phyloP scores from a whole-genome alignment of 306 rosid species.

The Ziziphus jujuba region DNA sequence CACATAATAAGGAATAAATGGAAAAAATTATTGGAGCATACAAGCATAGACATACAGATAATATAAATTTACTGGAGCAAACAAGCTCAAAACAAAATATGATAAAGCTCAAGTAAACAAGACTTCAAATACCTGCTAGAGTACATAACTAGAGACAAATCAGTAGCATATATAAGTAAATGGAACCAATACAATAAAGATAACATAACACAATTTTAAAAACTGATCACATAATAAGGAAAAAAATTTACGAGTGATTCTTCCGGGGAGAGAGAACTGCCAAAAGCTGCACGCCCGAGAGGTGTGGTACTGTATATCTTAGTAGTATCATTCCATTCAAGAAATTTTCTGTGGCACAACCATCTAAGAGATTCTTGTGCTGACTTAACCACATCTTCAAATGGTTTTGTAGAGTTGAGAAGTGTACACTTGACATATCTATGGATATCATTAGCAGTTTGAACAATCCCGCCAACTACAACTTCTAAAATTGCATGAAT shows the following conservation, averaged over 20 bases:
- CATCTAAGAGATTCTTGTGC: conserved; percentile 96
- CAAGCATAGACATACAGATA: too few relatives aligned
- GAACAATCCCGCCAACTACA: conserved; percentile 96
- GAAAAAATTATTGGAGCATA: too few relatives aligned
- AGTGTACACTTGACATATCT: conserved; percentile 95
- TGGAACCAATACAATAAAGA: neutral
- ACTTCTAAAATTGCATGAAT: conserved; percentile 97
- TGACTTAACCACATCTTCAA: conserved; percentile 92
- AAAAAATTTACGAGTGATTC: conserved; percentile 80
- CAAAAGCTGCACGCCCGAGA: conserved; percentile 93
- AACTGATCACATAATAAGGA: neutral
- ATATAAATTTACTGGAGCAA: too few relatives aligned
- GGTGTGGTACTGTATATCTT: conserved; percentile 87
- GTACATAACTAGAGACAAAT: neutral
- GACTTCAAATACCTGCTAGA: conserved; percentile 3
- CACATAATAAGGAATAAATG: too few relatives aligned
- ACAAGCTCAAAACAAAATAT: too few relatives aligned
- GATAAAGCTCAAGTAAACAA: conserved; percentile 14
- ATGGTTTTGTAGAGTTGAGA: conserved; percentile 89
- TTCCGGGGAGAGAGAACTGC: conserved; percentile 96
- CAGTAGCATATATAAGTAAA: neutral
- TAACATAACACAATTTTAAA: neutral
- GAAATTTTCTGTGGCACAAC: conserved; percentile 87
- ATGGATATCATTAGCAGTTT: conserved; percentile 84
- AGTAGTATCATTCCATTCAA: conserved; percentile 89